phyloP scores from a whole-genome alignment of 2,329 filamentous ascomycete species.

The Parastagonospora nodorum region DNA sequence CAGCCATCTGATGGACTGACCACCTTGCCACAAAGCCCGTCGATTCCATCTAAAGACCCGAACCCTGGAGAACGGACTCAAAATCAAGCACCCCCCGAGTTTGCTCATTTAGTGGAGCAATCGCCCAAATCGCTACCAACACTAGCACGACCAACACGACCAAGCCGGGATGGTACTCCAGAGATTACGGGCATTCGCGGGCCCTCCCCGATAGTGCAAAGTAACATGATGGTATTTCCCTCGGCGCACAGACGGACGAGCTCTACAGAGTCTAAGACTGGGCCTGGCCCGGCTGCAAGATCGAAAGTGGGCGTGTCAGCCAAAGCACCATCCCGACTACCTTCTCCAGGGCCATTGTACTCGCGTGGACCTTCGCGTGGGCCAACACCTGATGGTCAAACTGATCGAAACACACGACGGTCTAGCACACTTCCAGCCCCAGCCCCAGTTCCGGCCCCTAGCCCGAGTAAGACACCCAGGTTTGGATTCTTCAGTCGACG shows the following conservation, averaged over 20 bases:
- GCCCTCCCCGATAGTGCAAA: conserved; percentile 61
- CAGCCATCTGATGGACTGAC: conserved; percentile 33
- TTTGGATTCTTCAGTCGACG: conserved; percentile 81
- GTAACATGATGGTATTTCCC: conserved; percentile 57
- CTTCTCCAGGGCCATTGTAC: conserved; percentile 46
- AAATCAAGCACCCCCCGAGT: conserved; percentile 43
- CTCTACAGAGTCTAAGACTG: conserved; percentile 51
- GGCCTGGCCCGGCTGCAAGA: conserved; percentile 18
- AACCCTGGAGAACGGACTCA: conserved; percentile 15
- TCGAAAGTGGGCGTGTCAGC: conserved; percentile 31
- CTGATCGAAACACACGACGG: conserved; percentile 37
- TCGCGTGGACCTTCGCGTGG: conserved; percentile 37
- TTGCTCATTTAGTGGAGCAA: conserved; percentile 66
- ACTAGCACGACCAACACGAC: conserved; percentile 52
- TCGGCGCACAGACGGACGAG: conserved; percentile 57
- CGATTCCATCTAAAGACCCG: conserved; percentile 3
- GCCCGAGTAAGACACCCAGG: conserved; percentile 63
- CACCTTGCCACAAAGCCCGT: conserved; percentile 60
- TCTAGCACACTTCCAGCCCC: conserved; percentile 52
- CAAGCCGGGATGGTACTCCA: conserved; percentile 53
- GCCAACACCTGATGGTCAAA: conserved; percentile 48
- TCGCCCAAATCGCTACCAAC: conserved; percentile 53
- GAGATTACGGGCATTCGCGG: conserved; percentile 51
- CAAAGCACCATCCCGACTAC: conserved; percentile 44
- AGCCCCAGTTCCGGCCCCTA: conserved; percentile 53